These are phyloP conservation scores for Scedosporium dehoogii DNA, from an alignment of 2,329 filamentous ascomycete species.

Conservation along the genomic window DNA sequence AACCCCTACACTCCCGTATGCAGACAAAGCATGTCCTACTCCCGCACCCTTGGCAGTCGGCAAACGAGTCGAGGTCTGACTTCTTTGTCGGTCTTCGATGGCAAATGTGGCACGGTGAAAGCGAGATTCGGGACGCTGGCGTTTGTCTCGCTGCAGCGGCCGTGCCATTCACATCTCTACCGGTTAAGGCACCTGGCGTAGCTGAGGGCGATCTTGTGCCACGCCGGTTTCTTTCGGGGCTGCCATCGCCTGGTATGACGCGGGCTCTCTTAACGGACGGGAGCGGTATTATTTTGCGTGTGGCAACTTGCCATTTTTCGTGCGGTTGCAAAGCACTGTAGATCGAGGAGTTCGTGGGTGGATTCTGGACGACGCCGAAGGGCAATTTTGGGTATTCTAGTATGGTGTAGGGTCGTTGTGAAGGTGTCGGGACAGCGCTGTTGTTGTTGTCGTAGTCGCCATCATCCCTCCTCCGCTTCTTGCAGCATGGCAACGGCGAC, in stretches of 20 bases:
- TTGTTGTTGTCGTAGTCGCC: slow-evolving; percentile 13
- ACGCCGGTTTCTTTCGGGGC: slow-evolving; percentile 13
- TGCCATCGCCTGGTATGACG: background rate
- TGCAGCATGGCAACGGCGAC: slow-evolving; percentile 18
- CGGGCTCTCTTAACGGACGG: slow-evolving; percentile 8
- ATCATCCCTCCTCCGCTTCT: slow-evolving; percentile 24
- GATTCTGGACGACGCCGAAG: slow-evolving; percentile 16
- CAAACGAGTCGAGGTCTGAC: slow-evolving; percentile 55
- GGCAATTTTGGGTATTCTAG: background rate
- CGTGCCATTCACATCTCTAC: background rate
- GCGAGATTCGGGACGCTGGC: slow-evolving; percentile 8
- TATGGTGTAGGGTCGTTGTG: background rate
- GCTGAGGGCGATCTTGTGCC: slow-evolving; percentile 18
- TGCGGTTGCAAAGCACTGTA: slow-evolving; percentile 16
- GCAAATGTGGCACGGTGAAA: slow-evolving; percentile 58
- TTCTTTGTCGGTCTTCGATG: slow-evolving; percentile 54
- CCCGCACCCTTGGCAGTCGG: slow-evolving; percentile 52
- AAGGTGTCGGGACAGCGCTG: background rate
- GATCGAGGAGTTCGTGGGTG: slow-evolving; percentile 17
- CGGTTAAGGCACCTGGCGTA: slow-evolving; percentile 8
- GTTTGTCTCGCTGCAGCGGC: background rate
- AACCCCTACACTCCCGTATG: slow-evolving; percentile 50
- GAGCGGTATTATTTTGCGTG: slow-evolving; percentile 21
- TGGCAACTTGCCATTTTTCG: slow-evolving; percentile 12
- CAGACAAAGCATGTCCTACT: slow-evolving; percentile 60